Evolutionary conservation across 805 yeast genomes (phyloP).

Genomic region (Pichia pseudocactophila): DNA sequence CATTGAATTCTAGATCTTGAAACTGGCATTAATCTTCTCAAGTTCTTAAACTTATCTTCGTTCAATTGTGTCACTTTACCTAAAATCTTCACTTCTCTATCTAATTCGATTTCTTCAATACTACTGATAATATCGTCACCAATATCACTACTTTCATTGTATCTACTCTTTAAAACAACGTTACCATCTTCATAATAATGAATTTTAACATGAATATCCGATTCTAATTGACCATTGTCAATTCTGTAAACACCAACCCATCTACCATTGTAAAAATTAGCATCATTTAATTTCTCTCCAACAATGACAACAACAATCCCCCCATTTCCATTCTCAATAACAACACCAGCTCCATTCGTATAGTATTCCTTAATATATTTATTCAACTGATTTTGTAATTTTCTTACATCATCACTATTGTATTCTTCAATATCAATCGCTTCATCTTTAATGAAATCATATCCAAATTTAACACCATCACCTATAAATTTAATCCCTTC

Average conservation of each 20-base stretch:
- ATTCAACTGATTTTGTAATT: slow-evolving; percentile 26
- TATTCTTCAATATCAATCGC: slow-evolving; percentile 46
- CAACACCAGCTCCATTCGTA: slow-evolving; percentile 28
- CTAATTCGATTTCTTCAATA: slow-evolving; percentile 50
- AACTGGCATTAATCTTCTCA: slow-evolving; percentile 87
- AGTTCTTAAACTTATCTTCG: slow-evolving; percentile 69
- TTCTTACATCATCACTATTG: slow-evolving; percentile 6
- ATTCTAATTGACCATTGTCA: slow-evolving; percentile 32
- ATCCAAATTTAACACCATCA: slow-evolving; percentile 41
- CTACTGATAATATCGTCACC: slow-evolving; percentile 28
- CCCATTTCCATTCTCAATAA: slow-evolving; percentile 26
- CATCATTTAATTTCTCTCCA: slow-evolving; percentile 63
- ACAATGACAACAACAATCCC: slow-evolving; percentile 42
- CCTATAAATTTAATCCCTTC: slow-evolving; percentile 49
- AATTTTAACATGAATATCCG: slow-evolving; percentile 57
- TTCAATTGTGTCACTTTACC: slow-evolving; percentile 62
- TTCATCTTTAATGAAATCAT: slow-evolving; percentile 42
- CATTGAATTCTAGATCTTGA: slow-evolving; percentile 88
- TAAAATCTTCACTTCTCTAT: slow-evolving; percentile 51
- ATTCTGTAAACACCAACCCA: slow-evolving; percentile 81
- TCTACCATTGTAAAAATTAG: slow-evolving; percentile 81
- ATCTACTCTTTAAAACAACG: slow-evolving; percentile 55
- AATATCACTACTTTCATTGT: slow-evolving; percentile 2
- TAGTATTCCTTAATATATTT: slow-evolving; percentile 57
- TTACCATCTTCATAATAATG: slow-evolving; percentile 97